Conservation (phyloP, 2,329 filamentous ascomycete genomes). For the Pestalotiopsis sp. region DNA sequence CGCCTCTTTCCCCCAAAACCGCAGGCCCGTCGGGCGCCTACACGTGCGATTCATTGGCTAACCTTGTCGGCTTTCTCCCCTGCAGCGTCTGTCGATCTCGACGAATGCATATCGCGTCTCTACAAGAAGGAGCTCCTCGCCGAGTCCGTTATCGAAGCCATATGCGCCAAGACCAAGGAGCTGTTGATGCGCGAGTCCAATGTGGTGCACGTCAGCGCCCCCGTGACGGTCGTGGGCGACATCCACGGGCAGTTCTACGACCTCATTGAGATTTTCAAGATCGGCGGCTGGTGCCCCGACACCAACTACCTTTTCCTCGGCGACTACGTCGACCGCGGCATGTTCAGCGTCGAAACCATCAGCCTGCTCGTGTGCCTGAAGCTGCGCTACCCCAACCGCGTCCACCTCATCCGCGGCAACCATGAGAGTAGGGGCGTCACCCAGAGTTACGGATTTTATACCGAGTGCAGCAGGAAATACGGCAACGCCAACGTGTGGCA, state of each 20-base stretch:
- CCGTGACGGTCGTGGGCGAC: conserved; percentile 95
- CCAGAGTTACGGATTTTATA: conserved; percentile 99
- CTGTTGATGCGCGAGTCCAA: conserved; percentile 99
- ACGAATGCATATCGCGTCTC: conserved; percentile 95
- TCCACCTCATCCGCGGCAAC: conserved; percentile 95
- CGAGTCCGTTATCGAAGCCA: conserved; percentile 96
- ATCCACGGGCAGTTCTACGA: conserved; percentile 99
- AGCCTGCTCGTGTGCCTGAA: conserved; percentile 97
- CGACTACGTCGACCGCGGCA: conserved; percentile 98
- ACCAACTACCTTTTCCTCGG: conserved; percentile 98
- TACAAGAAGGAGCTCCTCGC: conserved; percentile 97
- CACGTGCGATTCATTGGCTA: background rate
- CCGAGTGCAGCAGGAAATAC: conserved; percentile 96
- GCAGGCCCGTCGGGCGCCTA: background rate
- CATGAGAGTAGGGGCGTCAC: conserved; percentile 97
- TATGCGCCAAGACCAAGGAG: conserved; percentile 99
- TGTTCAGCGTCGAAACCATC: conserved; percentile 99
- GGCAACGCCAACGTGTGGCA: conserved; percentile 99
- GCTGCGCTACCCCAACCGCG: conserved; percentile 91
- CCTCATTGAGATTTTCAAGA: conserved; percentile 98
- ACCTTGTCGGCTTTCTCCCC: background rate
- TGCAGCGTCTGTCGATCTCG: conserved; percentile 90
- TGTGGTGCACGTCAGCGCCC: conserved; percentile 93
- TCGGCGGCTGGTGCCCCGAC: conserved; percentile 94
- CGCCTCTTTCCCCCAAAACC: conserved; percentile 1